Base-by-base conservation (phyloP, 208 protist genomes). In the Naegleria lovaniensis region DNA sequence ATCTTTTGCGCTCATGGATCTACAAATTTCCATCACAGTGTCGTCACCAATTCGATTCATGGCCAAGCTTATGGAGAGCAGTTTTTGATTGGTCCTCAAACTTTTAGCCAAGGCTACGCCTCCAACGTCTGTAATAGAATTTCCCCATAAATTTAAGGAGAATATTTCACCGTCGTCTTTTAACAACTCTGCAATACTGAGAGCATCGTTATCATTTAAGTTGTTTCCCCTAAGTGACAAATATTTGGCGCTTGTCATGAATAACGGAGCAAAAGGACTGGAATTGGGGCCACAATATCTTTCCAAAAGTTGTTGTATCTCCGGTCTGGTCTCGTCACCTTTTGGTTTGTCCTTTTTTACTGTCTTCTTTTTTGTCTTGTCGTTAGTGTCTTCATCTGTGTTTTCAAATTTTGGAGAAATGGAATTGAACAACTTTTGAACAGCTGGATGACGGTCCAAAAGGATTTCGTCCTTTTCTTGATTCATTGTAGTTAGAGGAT, bases 91-190 rank as follows among this genome's bases (percentile, higher is more conserved):
- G 9, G 85, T 58, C n/a, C 19, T 36, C 19, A 88, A 58, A 58
- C n/a, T 22, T 11, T 88, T 51, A 16, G 85, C 85, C 0, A 88
- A 2, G 5, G 85, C 85, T 11, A 58, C 25, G 0, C 41, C 85
- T 58, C 85, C 85, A 19, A 40, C 43, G 19, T 88, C 85, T 58
- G 19, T 7, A 38, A 88, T 88, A 16, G 25, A n/a, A 88, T 88
- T 88, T 58, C 85, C 85, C 13, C 13, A 88, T 22, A 88, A 58
- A 58, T 88, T 88, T n/a, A 88, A 29, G 15, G 85, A 88, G 19
- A 88, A 39, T 38, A 88, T 52, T 39, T 48, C 43, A 58, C 33
- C 55, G 15, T 88, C 40, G 13, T 58, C 41, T 38, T 33, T 36
- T 58, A 88, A 29, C 5, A 88, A 39, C 39, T 58, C 9, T 29